Percentiles rank a stretch among this genome's conserved stretches.
phyloP scores from a whole-genome alignment of 1,139 yeast genomes.

The Candida freyschussii region DNA sequence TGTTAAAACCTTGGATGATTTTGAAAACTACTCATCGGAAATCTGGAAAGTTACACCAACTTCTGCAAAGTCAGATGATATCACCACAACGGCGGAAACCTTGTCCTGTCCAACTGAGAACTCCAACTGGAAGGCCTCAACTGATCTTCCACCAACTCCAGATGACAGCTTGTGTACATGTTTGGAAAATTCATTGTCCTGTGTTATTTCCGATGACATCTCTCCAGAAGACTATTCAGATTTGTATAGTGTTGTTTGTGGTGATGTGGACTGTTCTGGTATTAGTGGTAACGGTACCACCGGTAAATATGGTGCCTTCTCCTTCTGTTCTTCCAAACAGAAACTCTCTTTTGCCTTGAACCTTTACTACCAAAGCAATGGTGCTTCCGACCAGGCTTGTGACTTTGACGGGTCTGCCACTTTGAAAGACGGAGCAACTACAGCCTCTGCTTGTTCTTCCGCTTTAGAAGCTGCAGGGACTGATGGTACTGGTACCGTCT shows the following conservation, averaged over 20 bases:
- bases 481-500: conserved; percentile 45
- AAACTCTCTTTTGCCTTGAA: conserved; percentile 60
- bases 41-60: conserved; percentile 57
- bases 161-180: conserved; percentile 58
- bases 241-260: conserved; percentile 55
- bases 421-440: conserved; percentile 42
- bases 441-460: conserved; percentile 40
- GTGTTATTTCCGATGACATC: conserved; percentile 51
- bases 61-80: conserved; percentile 51
- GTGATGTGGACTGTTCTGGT: conserved; percentile 45
- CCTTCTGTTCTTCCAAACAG: conserved; percentile 60
- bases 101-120: conserved; percentile 51
- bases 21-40: conserved; percentile 46
- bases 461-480: conserved; percentile 43
- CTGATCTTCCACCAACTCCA: conserved; percentile 72
- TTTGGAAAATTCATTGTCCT: conserved; percentile 43
- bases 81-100: conserved; percentile 41
- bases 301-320: conserved; percentile 61
- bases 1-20: conserved; percentile 58
- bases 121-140: conserved; percentile 54
- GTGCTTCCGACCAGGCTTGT: conserved; percentile 48
- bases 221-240: conserved; percentile 48
- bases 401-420: conserved; percentile 64
- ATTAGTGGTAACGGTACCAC: conserved; percentile 55
- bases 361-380: conserved; percentile 54